phyloP scores from a whole-genome alignment of 176 grass and related monocot genomes.

The Musa troglodytarum region DNA sequence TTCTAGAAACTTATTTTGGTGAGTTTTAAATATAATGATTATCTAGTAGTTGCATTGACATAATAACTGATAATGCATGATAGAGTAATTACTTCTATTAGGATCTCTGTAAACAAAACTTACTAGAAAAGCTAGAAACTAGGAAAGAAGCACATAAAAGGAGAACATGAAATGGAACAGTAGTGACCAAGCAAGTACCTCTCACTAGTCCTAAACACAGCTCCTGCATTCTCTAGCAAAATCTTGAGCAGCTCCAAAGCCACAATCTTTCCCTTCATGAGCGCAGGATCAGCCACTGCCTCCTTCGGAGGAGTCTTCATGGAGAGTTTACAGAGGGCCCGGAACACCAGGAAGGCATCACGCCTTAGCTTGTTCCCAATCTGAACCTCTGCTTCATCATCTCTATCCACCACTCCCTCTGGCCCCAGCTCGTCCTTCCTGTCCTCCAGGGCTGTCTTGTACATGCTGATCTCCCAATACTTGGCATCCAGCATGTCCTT shows the following conservation, averaged over 20 bases:
- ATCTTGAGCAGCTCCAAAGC: constrained; percentile 96
- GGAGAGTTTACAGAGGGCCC: constrained; percentile 95
- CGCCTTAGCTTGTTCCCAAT: constrained; percentile 90
- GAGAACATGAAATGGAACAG: not conserved
- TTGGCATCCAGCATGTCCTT: constrained; percentile 99
- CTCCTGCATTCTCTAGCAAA: constrained; percentile 97
- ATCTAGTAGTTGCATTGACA: too few relatives aligned
- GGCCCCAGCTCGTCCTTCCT: constrained; percentile 87
- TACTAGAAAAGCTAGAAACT: too few relatives aligned
- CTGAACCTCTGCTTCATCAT: constrained; percentile 78
- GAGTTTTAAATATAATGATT: too few relatives aligned
- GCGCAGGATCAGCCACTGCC: constrained; percentile 54
- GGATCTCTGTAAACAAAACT: too few relatives aligned
- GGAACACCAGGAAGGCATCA: constrained; percentile 94
- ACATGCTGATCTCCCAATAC: constrained; percentile 99
- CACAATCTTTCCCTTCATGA: constrained; percentile 95
- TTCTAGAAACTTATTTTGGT: too few relatives aligned
- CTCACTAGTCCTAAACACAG: constrained; percentile 94
- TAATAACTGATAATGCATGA: too few relatives aligned
- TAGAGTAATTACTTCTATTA: too few relatives aligned
- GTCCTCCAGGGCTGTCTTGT: constrained; percentile 87
- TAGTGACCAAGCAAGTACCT: constrained; percentile 39
- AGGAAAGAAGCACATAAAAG: not conserved
- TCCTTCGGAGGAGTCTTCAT: constrained; percentile 99
- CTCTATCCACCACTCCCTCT: constrained; percentile 57